phyloP scores from a whole-genome alignment of 352 stramenopile species.

The Phytophthora fragariae region DNA sequence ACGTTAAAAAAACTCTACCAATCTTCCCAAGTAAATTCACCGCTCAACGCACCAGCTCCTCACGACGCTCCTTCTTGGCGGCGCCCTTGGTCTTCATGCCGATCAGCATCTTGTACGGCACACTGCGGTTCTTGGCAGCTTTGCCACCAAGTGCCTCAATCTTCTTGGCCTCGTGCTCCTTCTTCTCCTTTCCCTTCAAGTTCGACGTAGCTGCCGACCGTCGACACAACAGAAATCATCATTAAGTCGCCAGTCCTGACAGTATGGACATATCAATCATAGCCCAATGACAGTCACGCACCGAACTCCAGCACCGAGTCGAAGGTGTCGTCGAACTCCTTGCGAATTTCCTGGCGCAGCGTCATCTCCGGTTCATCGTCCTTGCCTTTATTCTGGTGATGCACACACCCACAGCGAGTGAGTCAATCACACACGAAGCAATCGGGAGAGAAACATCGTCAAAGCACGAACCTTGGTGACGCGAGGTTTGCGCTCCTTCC shows the following conservation, averaged over 20 bases:
- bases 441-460: not conserved
- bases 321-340: conserved; percentile 82
- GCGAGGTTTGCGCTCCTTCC: conserved; percentile 60
- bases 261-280: not conserved
- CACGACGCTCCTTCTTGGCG: conserved; percentile 57
- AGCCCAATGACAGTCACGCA: conserved; percentile 23
- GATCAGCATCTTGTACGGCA: conserved; percentile 80
- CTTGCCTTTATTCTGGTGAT: conserved; percentile 26
- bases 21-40: not conserved
- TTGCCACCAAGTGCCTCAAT: conserved; percentile 77
- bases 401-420: not conserved
- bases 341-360: conserved; percentile 70
- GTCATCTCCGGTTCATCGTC: conserved; percentile 54
- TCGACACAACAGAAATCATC: conserved; percentile 3
- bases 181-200: conserved; percentile 86
- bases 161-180: conserved; percentile 72
- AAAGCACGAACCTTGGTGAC: conserved; percentile 35
- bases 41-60: conserved; percentile 58
- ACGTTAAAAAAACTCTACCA: not conserved
- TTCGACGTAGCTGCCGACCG: conserved; percentile 49
- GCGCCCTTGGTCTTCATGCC: conserved; percentile 73
- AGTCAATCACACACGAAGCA: conserved; percentile 12
- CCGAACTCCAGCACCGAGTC: conserved; percentile 79
- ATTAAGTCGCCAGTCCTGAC: not conserved
- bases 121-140: conserved; percentile 57